Evolutionary conservation across 257 asterid genomes (phyloP).

Genomic region (Penstemon davidsonii): DNA sequence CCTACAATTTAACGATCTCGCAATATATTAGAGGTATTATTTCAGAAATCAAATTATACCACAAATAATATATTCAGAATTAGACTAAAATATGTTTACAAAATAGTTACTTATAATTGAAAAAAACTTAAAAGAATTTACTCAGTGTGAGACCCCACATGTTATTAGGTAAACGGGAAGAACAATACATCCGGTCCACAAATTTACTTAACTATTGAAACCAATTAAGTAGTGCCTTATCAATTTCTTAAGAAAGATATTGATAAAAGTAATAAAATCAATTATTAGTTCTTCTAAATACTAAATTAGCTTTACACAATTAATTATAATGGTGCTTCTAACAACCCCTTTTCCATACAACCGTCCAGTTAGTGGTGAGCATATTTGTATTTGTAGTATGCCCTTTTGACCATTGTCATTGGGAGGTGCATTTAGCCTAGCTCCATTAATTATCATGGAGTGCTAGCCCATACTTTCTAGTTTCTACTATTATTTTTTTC

Average conservation of each 20-base stretch:
- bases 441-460: constrained; percentile 38
- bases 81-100: too few relatives aligned
- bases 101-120: too few relatives aligned
- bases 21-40: too few relatives aligned
- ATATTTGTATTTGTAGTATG: constrained; percentile 26
- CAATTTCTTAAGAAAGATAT: not conserved
- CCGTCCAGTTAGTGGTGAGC: constrained; percentile 42
- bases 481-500: not conserved
- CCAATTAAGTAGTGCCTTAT: not conserved
- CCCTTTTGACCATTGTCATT: constrained; percentile 45
- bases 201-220: not conserved
- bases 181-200: not conserved
- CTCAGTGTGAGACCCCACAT: too few relatives aligned
- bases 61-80: too few relatives aligned
- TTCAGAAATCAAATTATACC: too few relatives aligned
- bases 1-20: too few relatives aligned
- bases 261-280: not conserved
- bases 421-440: constrained; percentile 15
- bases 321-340: not conserved
- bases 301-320: constrained; percentile 13
- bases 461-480: constrained; percentile 44
- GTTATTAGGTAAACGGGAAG: too few relatives aligned
- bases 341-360: not conserved
- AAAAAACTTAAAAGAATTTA: too few relatives aligned
- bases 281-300: too few relatives aligned